These are phyloP conservation scores for Mortierella sp. DNA, from an alignment of 371 early-diverging fungal genomes.

Conservation along the genomic window DNA sequence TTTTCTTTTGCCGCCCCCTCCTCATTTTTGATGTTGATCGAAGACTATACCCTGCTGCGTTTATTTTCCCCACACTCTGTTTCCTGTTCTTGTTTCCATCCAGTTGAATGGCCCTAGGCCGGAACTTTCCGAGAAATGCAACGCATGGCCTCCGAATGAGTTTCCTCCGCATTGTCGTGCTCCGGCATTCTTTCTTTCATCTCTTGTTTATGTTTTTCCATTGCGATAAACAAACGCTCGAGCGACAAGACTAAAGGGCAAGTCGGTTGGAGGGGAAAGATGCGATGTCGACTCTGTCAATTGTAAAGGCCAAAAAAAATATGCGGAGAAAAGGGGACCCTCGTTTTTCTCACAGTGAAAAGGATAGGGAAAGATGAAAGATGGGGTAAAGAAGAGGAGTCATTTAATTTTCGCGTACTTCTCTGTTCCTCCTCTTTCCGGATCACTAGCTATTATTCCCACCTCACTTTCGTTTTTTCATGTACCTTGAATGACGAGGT, in stretches of 20 bases:
- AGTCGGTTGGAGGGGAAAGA: background rate
- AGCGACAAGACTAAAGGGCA: background rate
- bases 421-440: slow-evolving; percentile 8
- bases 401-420: background rate
- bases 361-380: background rate
- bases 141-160: background rate
- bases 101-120: background rate
- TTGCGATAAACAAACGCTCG: background rate
- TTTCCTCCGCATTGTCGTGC: slow-evolving; percentile 2
- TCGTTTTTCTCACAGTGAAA: background rate
- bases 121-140: slow-evolving; percentile 13
- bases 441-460: background rate
- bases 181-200: background rate
- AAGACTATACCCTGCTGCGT: background rate
- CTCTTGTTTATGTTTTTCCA: too few relatives aligned
- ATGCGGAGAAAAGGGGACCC: slow-evolving; percentile 12
- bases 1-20: background rate
- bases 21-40: background rate
- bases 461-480: background rate
- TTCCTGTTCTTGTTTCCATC: background rate
- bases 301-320: background rate
- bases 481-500: background rate
- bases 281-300: background rate
- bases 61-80: slow-evolving; percentile 9
- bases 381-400: slow-evolving; percentile 10